phyloP scores from a whole-genome alignment of 805 yeast genomes.

The Kurtzmaniella cleridarum region DNA sequence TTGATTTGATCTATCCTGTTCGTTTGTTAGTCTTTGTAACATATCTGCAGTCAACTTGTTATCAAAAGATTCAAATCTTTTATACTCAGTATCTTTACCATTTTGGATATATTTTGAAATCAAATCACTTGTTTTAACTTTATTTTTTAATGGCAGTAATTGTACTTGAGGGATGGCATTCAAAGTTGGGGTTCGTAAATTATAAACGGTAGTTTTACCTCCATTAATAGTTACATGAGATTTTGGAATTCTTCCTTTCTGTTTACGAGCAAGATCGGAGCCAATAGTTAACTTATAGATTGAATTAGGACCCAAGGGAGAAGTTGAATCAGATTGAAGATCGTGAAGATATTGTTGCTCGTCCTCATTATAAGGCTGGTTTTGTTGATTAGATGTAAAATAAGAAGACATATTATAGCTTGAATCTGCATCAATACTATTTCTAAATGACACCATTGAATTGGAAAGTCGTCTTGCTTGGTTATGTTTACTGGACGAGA shows the following conservation, averaged over 20 bases:
- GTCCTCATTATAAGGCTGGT: not conserved
- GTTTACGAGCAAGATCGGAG: constrained; percentile 40
- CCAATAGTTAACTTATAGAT: constrained; percentile 70
- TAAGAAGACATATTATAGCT: constrained; percentile 23
- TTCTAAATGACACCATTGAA: constrained; percentile 15
- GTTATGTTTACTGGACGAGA: constrained; percentile 2
- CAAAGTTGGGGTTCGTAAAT: constrained; percentile 62
- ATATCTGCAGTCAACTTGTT: constrained; percentile 33
- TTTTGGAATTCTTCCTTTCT: constrained; percentile 28
- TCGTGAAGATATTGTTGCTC: not conserved
- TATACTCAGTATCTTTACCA: constrained; percentile 21
- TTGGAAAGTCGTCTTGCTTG: constrained; percentile 7
- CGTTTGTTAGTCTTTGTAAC: constrained; percentile 21
- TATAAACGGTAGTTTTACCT: constrained; percentile 37
- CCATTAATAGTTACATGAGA: constrained; percentile 35
- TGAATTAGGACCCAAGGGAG: constrained; percentile 69
- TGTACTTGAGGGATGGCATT: constrained; percentile 82
- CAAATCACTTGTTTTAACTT: constrained; percentile 19
- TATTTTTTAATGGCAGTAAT: constrained; percentile 31
- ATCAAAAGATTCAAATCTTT: constrained; percentile 33
- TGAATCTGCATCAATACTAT: constrained; percentile 28
- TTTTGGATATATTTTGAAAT: constrained; percentile 12
- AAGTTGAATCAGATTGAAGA: constrained; percentile 23
- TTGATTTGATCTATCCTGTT: constrained; percentile 3
- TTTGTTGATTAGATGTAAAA: constrained; percentile 4